Evolutionary conservation across 192 early-diverging fungal genomes (phyloP).

Genomic region (Backusella australiensis): DNA sequence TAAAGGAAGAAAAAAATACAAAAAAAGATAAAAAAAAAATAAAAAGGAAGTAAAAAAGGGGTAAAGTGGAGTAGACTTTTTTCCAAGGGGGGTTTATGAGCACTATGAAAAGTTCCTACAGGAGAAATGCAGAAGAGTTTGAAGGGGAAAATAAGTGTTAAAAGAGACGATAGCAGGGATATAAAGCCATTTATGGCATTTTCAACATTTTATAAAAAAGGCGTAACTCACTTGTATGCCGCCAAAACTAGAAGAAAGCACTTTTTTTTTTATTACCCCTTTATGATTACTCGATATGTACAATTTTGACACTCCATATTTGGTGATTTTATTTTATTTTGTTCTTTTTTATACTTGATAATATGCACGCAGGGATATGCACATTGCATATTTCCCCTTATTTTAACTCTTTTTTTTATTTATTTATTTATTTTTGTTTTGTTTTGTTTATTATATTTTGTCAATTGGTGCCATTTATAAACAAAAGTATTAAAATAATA

Average conservation of each 20-base stretch:
- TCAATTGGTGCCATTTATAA: slow-evolving; percentile 6
- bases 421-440: background rate
- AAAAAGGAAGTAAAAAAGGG: slow-evolving; percentile 4
- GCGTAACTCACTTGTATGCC: slow-evolving; percentile 2
- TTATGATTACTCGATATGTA: slow-evolving; percentile 8
- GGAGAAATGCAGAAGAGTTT: slow-evolving; percentile 4
- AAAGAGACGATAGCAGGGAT: background rate
- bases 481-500: background rate
- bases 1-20: background rate
- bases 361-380: background rate
- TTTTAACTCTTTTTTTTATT: background rate
- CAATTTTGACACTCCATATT: slow-evolving; percentile 16
- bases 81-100: background rate
- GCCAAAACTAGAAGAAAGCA: slow-evolving; percentile 2
- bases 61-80: background rate
- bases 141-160: background rate
- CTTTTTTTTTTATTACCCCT: background rate
- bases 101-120: slow-evolving; percentile 10
- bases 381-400: background rate
- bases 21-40: slow-evolving; percentile 11
- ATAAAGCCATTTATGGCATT: background rate
- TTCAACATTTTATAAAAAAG: slow-evolving; percentile 7
- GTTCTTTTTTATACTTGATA: background rate
- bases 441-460: background rate
- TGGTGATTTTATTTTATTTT: slow-evolving; percentile 16